Evolutionary conservation across 2,329 filamentous ascomycete species (phyloP), one percentile per base, ranked within the genome.

Genomic region (Cordyceps farinosa): DNA sequence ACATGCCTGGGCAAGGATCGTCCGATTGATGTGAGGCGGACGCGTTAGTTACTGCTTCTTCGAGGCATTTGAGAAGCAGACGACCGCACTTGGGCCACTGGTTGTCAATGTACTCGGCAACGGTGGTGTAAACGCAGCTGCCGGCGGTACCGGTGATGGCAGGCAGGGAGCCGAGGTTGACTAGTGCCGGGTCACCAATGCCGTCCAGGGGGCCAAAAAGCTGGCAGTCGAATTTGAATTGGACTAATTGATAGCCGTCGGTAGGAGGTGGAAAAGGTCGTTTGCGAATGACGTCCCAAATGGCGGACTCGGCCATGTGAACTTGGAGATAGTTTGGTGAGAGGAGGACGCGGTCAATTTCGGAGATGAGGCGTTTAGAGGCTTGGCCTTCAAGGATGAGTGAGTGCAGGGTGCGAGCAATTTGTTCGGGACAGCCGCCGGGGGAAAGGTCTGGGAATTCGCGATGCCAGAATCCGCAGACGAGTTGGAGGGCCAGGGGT

Each of bases 321-420:
- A 76, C 72, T 61, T 76, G 75, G 11, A 77, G 72, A 56, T 71
- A 70, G 42, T 77, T 73, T 2, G 75, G 75, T 0, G 74, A 74
- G 13, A 75, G 57, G 1, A 77, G 64, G 10, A 71, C 66, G 42
- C 69, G 70, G 13, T 69, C 69, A 42, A 76, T 72, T 32, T 67
- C 67, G 2, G 65, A 57, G n/a, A 76, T 67, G 13, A 77, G 71
- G 1, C 69, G 65, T 13, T 61, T 68, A 1, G 74, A 70, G 0
- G 74, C 70, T 10, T 65, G 60, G 10, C 75, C 74, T 1, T 69
- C 70, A 4, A 71, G 69, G 30, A 76, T 71, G 15, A 69, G 68
- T 9, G 63, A 66, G 53, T 74, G 70, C 1, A 76, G 59, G 4
- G 70, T 70, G 13, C 71, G 69, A 3, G 74, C 72, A 34, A 75